These are phyloP conservation scores for Nicotiana knightiana DNA, from an alignment of 257 asterid genomes.

Conservation along the genomic window DNA sequence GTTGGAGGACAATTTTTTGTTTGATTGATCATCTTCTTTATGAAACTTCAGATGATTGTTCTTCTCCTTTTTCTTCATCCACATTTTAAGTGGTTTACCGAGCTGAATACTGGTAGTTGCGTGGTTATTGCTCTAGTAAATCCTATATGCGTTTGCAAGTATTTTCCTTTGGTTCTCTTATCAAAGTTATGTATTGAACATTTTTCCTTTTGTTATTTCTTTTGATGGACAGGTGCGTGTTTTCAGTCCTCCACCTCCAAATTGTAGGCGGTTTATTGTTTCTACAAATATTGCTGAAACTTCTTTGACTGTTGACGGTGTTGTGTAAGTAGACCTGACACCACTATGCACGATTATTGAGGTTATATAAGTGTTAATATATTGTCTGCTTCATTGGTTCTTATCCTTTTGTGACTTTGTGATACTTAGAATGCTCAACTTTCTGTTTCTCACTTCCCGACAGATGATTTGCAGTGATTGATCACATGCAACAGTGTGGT, in stretches of 20 bases:
- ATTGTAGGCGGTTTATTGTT: slow-evolving; percentile 84
- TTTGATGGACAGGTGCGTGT: slow-evolving; percentile 63
- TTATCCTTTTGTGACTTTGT: background rate
- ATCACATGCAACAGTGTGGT: background rate
- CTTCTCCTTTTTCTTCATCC: background rate
- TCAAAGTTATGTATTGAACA: background rate
- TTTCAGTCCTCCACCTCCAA: slow-evolving; percentile 75
- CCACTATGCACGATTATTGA: background rate
- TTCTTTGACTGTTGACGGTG: slow-evolving; percentile 97
- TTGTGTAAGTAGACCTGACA: slow-evolving; percentile 55
- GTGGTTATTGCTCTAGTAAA: background rate
- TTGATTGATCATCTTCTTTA: background rate
- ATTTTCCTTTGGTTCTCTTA: background rate
- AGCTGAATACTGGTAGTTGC: background rate
- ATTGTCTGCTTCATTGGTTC: background rate
- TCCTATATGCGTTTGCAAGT: background rate
- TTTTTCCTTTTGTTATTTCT: background rate
- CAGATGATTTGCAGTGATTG: background rate
- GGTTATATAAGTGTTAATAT: background rate
- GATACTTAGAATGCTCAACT: background rate
- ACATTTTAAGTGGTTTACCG: background rate
- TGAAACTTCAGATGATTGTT: background rate
- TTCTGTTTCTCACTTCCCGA: background rate
- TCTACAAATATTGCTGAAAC: slow-evolving; percentile 99
- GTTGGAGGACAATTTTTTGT: background rate